These are phyloP conservation scores for Anastatica hierochuntica DNA, from an alignment of 345 rosid genomes.

Conservation along the genomic window DNA sequence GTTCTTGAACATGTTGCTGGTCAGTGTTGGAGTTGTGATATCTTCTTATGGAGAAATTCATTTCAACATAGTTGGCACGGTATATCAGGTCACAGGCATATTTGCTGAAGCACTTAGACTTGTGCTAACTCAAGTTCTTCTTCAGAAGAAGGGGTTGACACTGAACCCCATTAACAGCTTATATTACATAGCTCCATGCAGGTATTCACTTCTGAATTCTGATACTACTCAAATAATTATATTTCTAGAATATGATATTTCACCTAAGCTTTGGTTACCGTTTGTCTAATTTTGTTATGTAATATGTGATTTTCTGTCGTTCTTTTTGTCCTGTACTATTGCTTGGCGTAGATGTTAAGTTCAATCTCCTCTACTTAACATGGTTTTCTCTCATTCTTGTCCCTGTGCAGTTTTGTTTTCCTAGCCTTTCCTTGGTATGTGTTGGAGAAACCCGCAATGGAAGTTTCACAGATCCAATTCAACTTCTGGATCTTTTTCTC, in stretches of 20 bases:
- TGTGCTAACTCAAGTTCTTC: slow-evolving; percentile 91
- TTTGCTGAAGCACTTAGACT: slow-evolving; percentile 95
- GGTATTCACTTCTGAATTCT: slow-evolving; percentile 34
- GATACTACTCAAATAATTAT: background rate
- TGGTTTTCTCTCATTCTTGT: background rate
- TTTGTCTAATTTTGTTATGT: too few relatives aligned
- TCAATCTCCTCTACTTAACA: background rate
- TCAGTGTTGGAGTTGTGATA: slow-evolving; percentile 91
- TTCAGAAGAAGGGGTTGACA: slow-evolving; percentile 86
- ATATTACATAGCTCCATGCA: slow-evolving; percentile 97
- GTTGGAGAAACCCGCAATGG: slow-evolving; percentile 77
- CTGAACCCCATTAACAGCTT: slow-evolving; percentile 90
- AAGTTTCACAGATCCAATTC: slow-evolving; percentile 76
- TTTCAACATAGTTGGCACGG: slow-evolving; percentile 84
- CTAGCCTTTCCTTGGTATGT: slow-evolving; percentile 89
- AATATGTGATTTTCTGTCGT: too few relatives aligned
- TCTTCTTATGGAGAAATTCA: slow-evolving; percentile 96
- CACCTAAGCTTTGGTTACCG: background rate
- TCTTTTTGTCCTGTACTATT: too few relatives aligned
- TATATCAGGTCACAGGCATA: slow-evolving; percentile 92
- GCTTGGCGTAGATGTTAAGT: background rate
- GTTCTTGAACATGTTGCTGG: slow-evolving; percentile 86
- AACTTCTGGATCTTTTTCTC: slow-evolving; percentile 97
- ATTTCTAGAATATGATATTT: background rate
- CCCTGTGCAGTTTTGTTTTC: slow-evolving; percentile 73